These are phyloP conservation scores for Globisporangium megalacanthum DNA, from an alignment of 352 stramenopile genomes.

Conservation along the genomic window DNA sequence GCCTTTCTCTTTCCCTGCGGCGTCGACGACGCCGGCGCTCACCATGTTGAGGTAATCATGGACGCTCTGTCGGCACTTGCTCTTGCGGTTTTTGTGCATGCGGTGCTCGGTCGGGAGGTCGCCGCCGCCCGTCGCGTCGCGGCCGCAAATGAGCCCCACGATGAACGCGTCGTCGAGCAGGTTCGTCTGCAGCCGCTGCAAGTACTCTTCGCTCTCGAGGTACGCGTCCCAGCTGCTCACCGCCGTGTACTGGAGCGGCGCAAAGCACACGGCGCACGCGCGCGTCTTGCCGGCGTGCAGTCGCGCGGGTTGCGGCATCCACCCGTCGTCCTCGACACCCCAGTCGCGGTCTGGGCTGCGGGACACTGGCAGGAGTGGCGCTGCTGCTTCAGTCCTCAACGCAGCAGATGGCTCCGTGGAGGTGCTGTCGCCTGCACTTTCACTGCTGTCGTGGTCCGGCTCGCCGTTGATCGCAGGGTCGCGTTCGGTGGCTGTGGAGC, in stretches of 20 bases:
- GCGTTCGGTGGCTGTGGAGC: not conserved
- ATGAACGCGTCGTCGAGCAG: conserved; percentile 76
- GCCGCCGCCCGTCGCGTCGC: conserved; percentile 36
- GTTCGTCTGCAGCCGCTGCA: conserved; percentile 65
- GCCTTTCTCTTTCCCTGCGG: conserved; percentile 62
- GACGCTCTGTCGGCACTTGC: conserved; percentile 79
- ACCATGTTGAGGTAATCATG: conserved; percentile 78
- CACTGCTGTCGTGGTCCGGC: conserved; percentile 3
- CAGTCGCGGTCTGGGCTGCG: conserved; percentile 10
- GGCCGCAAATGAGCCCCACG: conserved; percentile 69
- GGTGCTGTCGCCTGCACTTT: conserved; percentile 1
- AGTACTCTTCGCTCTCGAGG: conserved; percentile 72
- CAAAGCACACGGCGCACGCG: conserved; percentile 74
- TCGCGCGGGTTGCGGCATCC: conserved; percentile 79
- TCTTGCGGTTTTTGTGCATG: conserved; percentile 82
- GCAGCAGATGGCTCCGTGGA: not conserved
- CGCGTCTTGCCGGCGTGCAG: conserved; percentile 76
- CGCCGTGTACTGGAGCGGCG: conserved; percentile 62
- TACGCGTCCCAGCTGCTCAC: conserved; percentile 79
- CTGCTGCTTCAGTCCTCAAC: not conserved
- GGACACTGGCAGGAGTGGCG: not conserved
- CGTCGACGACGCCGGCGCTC: conserved; percentile 73
- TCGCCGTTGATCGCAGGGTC: not conserved
- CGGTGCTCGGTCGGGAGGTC: conserved; percentile 80
- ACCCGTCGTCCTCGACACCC: conserved; percentile 54